These are phyloP conservation scores for Pyrenochaeta sp. DNA, from an alignment of 2,329 filamentous ascomycete genomes.

Conservation along the genomic window DNA sequence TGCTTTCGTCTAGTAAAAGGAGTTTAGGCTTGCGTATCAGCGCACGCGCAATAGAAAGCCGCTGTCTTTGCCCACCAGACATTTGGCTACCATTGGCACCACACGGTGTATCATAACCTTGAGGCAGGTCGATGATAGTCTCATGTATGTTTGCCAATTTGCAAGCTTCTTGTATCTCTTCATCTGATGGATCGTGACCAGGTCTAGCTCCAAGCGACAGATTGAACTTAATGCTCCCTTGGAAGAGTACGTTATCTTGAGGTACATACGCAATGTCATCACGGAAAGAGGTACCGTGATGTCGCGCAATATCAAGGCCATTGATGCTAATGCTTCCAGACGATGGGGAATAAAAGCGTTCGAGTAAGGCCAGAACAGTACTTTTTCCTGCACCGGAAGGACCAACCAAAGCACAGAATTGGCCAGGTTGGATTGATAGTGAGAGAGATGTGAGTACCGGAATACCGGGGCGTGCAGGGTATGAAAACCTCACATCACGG, in stretches of 20 bases:
- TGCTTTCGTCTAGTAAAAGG: slow-evolving; percentile 54
- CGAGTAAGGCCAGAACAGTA: slow-evolving; percentile 65
- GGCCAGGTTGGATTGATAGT: slow-evolving; percentile 65
- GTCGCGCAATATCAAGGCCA: slow-evolving; percentile 56
- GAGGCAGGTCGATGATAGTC: slow-evolving; percentile 67
- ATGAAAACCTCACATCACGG: slow-evolving; percentile 69
- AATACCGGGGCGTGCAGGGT: slow-evolving; percentile 68
- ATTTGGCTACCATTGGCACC: slow-evolving; percentile 52
- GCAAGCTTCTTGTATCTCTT: slow-evolving; percentile 72
- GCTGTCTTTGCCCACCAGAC: slow-evolving; percentile 55
- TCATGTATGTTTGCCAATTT: slow-evolving; percentile 75
- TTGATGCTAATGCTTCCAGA: slow-evolving; percentile 63
- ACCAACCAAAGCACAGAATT: slow-evolving; percentile 71
- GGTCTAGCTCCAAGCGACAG: slow-evolving; percentile 60
- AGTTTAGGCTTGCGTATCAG: slow-evolving; percentile 54
- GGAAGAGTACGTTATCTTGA: slow-evolving; percentile 59
- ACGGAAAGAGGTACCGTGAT: slow-evolving; percentile 51
- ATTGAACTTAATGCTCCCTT: slow-evolving; percentile 59
- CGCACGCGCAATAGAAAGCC: slow-evolving; percentile 54
- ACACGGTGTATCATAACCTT: slow-evolving; percentile 70
- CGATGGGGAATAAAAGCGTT: slow-evolving; percentile 64
- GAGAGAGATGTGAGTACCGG: slow-evolving; percentile 65
- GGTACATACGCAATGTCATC: slow-evolving; percentile 58
- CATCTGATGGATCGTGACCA: slow-evolving; percentile 62
- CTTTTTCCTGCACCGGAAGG: slow-evolving; percentile 74